phyloP scores from a whole-genome alignment of 1,139 yeast species.

The Hyphopichia wangnamkhiaoensis region DNA sequence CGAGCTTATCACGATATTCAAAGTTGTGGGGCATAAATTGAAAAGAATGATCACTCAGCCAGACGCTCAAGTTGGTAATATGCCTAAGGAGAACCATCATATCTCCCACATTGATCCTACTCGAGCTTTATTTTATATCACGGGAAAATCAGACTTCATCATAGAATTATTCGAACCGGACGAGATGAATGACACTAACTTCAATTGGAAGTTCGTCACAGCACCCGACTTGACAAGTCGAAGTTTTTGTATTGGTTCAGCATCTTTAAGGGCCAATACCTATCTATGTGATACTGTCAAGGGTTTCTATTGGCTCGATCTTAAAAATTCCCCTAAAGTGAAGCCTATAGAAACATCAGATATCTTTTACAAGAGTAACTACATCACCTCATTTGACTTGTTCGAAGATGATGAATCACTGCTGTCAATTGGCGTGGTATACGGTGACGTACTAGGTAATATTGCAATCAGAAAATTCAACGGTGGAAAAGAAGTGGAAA shows the following conservation, averaged over 20 bases:
- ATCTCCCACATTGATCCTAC: neutral
- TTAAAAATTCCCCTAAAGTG: neutral
- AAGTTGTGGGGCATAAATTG: neutral
- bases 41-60: neutral
- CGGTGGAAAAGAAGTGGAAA: neutral
- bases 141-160: neutral
- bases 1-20: neutral
- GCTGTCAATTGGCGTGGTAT: neutral
- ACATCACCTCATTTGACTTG: constrained; percentile 1
- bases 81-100: neutral
- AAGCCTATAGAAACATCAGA: neutral
- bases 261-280: neutral
- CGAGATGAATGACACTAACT: too few relatives aligned
- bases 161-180: neutral
- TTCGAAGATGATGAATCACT: neutral
- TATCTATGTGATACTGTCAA: constrained; percentile 1
- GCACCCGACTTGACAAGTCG: too few relatives aligned
- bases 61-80: neutral
- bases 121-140: neutral
- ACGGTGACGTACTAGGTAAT: constrained; percentile 1
- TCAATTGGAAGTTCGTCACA: too few relatives aligned
- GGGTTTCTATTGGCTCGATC: neutral
- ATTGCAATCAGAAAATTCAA: neutral
- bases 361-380: neutral
- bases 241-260: too few relatives aligned